Percentiles rank a stretch among this genome's conserved stretches.
These are phyloP conservation scores for Alternaria longipes DNA, from an alignment of 2,329 filamentous ascomycete genomes.

Conservation along the genomic window DNA sequence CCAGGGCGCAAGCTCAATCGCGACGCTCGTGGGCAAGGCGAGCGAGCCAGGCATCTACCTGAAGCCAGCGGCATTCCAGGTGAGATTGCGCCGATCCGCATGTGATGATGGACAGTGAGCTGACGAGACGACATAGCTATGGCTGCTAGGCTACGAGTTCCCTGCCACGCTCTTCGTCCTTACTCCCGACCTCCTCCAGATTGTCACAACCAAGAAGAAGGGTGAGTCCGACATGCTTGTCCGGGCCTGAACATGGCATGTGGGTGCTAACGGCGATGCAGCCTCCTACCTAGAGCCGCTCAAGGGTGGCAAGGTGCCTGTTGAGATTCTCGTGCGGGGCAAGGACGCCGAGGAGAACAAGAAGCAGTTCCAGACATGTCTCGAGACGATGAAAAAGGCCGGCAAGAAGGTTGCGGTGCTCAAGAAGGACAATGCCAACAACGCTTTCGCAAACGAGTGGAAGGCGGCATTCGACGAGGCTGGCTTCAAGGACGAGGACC, in stretches of 20 bases:
- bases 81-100: slow-evolving; percentile 57
- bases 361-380: slow-evolving; percentile 84
- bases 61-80: slow-evolving; percentile 97
- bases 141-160: slow-evolving; percentile 98
- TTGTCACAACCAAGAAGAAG: slow-evolving; percentile 97
- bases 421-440: slow-evolving; percentile 82
- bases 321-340: slow-evolving; percentile 89
- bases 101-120: slow-evolving; percentile 19
- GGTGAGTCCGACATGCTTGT: slow-evolving; percentile 61
- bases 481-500: slow-evolving; percentile 83
- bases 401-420: slow-evolving; percentile 92
- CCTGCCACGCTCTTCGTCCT: slow-evolving; percentile 94
- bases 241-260: background rate
- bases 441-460: slow-evolving; percentile 96
- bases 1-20: slow-evolving; percentile 83
- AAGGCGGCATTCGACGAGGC: slow-evolving; percentile 77
- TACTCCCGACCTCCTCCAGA: slow-evolving; percentile 85
- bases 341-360: slow-evolving; percentile 93
- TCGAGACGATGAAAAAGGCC: slow-evolving; percentile 85
- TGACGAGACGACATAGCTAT: slow-evolving; percentile 72
- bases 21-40: slow-evolving; percentile 94
- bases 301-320: slow-evolving; percentile 88
- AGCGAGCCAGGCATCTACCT: slow-evolving; percentile 81
- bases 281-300: slow-evolving; percentile 92
- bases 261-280: slow-evolving; percentile 55